phyloP scores from a whole-genome alignment of 2,329 filamentous ascomycete species.

The Berkeleyomyces basicola region DNA sequence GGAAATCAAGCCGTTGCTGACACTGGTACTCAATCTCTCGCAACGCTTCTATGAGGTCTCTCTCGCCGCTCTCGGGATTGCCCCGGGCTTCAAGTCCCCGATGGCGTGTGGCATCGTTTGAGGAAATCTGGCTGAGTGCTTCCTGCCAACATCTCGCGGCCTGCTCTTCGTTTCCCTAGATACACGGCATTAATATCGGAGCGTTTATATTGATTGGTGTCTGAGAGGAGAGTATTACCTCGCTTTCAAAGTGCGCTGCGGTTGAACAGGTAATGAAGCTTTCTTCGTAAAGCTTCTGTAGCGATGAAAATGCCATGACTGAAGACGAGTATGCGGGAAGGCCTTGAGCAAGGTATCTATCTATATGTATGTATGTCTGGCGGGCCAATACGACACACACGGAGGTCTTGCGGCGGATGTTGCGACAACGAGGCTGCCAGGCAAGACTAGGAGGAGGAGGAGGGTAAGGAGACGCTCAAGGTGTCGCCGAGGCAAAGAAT shows the following conservation, averaged over 20 bases:
- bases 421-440: no score
- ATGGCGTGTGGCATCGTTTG: slow-evolving; percentile 44
- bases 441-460: no score
- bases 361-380: no score
- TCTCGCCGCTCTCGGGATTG: slow-evolving; percentile 76
- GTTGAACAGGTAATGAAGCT: slow-evolving; percentile 90
- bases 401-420: no score
- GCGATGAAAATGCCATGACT: slow-evolving; percentile 42
- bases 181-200: not conserved
- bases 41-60: slow-evolving; percentile 63
- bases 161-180: slow-evolving; percentile 75
- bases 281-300: slow-evolving; percentile 97
- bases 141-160: slow-evolving; percentile 80
- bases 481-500: no score
- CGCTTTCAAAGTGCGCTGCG: slow-evolving; percentile 86
- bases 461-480: no score
- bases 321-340: not conserved
- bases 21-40: slow-evolving; percentile 76
- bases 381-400: no score
- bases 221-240: slow-evolving; percentile 36
- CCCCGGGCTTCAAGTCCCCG: slow-evolving; percentile 52
- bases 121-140: slow-evolving; percentile 75
- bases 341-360: not conserved
- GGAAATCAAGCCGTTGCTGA: slow-evolving; percentile 77
- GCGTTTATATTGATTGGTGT: not conserved